Percentiles rank a stretch among this genome's conserved stretches.
Evolutionary conservation across 495 filamentous ascomycete genomes (phyloP).

Genomic region (Hyaloscypha variabilis): DNA sequence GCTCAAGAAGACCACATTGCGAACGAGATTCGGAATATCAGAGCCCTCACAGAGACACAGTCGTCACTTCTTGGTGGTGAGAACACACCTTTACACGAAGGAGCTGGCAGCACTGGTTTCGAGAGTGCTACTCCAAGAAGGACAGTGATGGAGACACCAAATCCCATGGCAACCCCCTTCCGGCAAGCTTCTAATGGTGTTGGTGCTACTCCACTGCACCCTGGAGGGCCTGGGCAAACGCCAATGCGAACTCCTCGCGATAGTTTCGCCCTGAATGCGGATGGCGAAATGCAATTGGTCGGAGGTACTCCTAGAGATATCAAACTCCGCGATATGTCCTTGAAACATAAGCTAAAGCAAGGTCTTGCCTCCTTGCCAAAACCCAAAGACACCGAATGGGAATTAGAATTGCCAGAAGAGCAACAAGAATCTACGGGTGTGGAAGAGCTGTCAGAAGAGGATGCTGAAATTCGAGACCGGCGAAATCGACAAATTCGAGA

Average conservation of each 20-base stretch:
- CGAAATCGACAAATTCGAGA: slow-evolving; percentile 68
- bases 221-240: slow-evolving; percentile 69
- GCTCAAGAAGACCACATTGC: slow-evolving; percentile 93
- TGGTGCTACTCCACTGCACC: slow-evolving; percentile 70
- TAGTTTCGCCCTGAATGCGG: slow-evolving; percentile 78
- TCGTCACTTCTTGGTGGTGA: slow-evolving; percentile 95
- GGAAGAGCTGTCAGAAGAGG: slow-evolving; percentile 67
- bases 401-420: slow-evolving; percentile 90
- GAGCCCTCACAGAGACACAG: slow-evolving; percentile 89
- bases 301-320: slow-evolving; percentile 79
- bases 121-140: slow-evolving; percentile 81
- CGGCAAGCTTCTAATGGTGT: slow-evolving; percentile 65
- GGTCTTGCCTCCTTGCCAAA: slow-evolving; percentile 85
- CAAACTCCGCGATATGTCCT: slow-evolving; percentile 70
- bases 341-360: slow-evolving; percentile 68
- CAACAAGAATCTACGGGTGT: slow-evolving; percentile 58
- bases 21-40: slow-evolving; percentile 95
- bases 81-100: slow-evolving; percentile 86
- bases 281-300: slow-evolving; percentile 66
- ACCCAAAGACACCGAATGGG: slow-evolving; percentile 89
- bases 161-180: slow-evolving; percentile 92
- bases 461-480: slow-evolving; percentile 80
- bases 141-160: slow-evolving; percentile 84
- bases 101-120: slow-evolving; percentile 81
- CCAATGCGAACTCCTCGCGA: slow-evolving; percentile 92